Percentiles rank a stretch among this genome's conserved stretches.
Conservation (phyloP, 305 asterid species). For the Fraxinus dipetala region DNA sequence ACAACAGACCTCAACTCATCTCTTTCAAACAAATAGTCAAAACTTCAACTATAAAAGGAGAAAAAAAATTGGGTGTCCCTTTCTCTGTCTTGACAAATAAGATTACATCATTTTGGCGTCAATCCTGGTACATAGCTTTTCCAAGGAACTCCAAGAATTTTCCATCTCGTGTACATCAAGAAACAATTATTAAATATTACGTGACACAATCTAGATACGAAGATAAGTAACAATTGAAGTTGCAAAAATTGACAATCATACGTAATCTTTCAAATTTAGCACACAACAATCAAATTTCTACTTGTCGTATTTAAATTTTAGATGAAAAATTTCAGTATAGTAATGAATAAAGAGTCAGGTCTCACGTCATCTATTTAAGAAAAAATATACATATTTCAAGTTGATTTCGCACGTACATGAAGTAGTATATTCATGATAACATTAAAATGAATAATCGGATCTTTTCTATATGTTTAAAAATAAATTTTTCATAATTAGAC, state of each 20-base stretch:
- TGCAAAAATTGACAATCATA: not conserved
- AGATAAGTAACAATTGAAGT: not conserved
- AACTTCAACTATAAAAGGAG: not conserved
- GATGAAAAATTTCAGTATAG: not conserved
- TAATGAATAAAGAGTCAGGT: not conserved
- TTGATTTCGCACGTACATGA: not conserved
- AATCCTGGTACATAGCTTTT: not conserved
- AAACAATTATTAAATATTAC: not conserved
- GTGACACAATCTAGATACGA: not conserved
- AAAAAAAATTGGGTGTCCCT: not conserved
- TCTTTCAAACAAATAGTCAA: not conserved
- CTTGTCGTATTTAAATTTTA: not conserved
- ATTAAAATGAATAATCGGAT: not conserved
- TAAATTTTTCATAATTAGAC: not conserved
- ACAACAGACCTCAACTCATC: not conserved
- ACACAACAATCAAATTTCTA: not conserved
- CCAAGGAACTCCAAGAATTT: not conserved
- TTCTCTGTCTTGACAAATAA: not conserved
- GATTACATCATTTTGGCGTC: not conserved
- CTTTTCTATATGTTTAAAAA: not conserved
- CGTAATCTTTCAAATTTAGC: not conserved
- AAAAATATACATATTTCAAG: not conserved
- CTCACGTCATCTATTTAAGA: not conserved
- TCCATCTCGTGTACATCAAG: not conserved
- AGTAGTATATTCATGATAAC: not conserved